phyloP scores from a whole-genome alignment of 2,329 filamentous ascomycete species.

The Beauveria brongniartii region DNA sequence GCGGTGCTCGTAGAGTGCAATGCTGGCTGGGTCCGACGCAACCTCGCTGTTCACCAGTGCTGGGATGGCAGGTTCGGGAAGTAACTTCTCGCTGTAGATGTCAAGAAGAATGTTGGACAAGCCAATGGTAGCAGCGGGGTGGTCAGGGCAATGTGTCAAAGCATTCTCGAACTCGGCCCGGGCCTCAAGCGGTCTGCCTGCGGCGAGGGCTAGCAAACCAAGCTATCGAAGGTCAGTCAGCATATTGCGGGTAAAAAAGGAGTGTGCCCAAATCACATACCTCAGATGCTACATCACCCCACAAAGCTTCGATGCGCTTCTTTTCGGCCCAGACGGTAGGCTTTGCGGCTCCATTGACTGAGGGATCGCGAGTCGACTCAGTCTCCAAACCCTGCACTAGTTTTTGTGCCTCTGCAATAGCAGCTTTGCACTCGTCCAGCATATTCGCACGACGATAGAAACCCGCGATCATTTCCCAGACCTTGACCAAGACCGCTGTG shows the following conservation, averaged over 20 bases:
- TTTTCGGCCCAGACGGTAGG: constrained; percentile 68
- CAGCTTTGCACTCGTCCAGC: constrained; percentile 70
- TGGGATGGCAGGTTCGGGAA: constrained; percentile 48
- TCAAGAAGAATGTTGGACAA: constrained; percentile 81
- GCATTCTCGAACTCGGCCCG: constrained; percentile 75
- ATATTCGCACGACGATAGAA: constrained; percentile 79
- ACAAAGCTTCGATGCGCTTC: constrained; percentile 75
- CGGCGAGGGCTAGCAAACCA: constrained; percentile 57
- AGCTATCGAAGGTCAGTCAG: constrained; percentile 36
- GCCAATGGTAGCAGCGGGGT: constrained; percentile 71
- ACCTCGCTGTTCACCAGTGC: constrained; percentile 24
- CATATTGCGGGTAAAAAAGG: background rate
- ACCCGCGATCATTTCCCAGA: constrained; percentile 86
- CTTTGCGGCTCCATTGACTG: constrained; percentile 53
- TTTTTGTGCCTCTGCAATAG: constrained; percentile 72
- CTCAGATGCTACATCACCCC: constrained; percentile 76
- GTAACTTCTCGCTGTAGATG: constrained; percentile 63
- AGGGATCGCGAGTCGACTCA: constrained; percentile 54
- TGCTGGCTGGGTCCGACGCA: constrained; percentile 12
- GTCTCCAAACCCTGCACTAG: constrained; percentile 64
- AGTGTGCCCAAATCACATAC: constrained; percentile 39
- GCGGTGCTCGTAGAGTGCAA: constrained; percentile 11
- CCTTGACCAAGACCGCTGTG: constrained; percentile 54
- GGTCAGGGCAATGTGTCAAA: constrained; percentile 69
- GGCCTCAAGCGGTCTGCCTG: constrained; percentile 57